phyloP scores from a whole-genome alignment of 352 stramenopile genomes.

The Pilasporangium apinafurcum region DNA sequence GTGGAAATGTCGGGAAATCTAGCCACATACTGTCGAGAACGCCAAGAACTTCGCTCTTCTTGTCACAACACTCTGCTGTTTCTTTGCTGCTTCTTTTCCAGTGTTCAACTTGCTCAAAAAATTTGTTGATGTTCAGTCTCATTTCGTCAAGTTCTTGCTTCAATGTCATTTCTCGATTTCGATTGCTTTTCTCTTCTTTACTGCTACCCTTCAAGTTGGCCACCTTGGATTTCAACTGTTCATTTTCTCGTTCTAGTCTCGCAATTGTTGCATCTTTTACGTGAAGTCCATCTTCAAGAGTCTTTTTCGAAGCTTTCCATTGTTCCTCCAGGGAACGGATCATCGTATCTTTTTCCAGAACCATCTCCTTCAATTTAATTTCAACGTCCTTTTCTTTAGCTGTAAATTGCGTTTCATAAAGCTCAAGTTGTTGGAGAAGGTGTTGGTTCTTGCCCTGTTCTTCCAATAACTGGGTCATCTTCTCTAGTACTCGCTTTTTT shows the following conservation, averaged over 20 bases:
- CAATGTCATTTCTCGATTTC: constrained; percentile 6
- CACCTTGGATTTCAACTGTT: constrained; percentile 18
- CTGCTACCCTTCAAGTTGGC: constrained; percentile 11
- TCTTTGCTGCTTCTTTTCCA: constrained; percentile 52
- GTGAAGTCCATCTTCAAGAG: constrained; percentile 23
- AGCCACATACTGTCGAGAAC: constrained; percentile 43
- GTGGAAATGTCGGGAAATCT: constrained; percentile 45
- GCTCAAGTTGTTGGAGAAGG: constrained; percentile 32
- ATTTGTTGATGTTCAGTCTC: constrained; percentile 29
- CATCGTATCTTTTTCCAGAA: constrained; percentile 14
- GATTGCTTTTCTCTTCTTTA: constrained; percentile 1
- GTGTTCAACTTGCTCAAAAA: constrained; percentile 33
- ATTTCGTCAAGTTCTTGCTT: constrained; percentile 34
- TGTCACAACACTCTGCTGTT: constrained; percentile 23
- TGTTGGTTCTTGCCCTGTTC: constrained; percentile 62
- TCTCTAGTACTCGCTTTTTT: constrained; percentile 61
- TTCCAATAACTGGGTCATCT: constrained; percentile 60
- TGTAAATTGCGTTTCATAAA: constrained; percentile 25
- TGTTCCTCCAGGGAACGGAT: constrained; percentile 14
- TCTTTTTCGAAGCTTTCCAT: constrained; percentile 11
- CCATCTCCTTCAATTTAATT: constrained; percentile 6
- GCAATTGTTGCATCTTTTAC: constrained; percentile 21
- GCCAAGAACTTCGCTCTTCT: constrained; percentile 16
- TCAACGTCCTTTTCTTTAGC: constrained; percentile 15
- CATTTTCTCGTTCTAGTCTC: constrained; percentile 28